Percentiles rank a stretch among this genome's conserved stretches.
phyloP scores from a whole-genome alignment of 106 monocot genomes.

The Acanthochlamys bracteata region DNA sequence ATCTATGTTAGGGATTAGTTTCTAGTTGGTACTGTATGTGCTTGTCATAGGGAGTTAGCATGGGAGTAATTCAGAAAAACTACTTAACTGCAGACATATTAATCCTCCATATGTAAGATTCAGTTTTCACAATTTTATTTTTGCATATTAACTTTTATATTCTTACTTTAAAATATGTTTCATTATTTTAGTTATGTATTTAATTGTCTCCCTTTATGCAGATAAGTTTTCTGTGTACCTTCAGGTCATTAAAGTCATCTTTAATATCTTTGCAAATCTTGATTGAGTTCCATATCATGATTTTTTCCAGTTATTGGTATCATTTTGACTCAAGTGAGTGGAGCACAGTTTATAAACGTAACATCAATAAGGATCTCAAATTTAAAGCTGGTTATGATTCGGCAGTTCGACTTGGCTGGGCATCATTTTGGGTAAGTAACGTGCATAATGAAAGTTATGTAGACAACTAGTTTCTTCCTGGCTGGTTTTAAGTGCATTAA shows the following conservation, averaged over 20 bases:
- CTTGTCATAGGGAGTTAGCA: too few species aligned
- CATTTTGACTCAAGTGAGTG: conserved; percentile 65
- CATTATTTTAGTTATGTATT: too few species aligned
- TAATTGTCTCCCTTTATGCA: neutral
- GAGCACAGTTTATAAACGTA: conserved; percentile 82
- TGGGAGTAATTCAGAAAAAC: too few species aligned
- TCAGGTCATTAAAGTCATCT: neutral
- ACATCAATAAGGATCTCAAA: conserved; percentile 59
- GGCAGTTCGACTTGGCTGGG: conserved; percentile 67
- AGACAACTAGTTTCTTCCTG: too few species aligned
- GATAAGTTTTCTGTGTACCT: neutral
- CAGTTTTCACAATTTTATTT: too few species aligned
- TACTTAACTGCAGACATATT: too few species aligned
- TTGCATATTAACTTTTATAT: too few species aligned
- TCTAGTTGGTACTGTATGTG: too few species aligned
- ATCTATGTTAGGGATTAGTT: too few species aligned
- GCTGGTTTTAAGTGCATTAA: too few species aligned
- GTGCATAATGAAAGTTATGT: neutral
- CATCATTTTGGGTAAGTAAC: conserved; percentile 75
- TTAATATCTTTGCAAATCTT: neutral
- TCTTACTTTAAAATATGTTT: too few species aligned
- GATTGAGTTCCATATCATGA: neutral
- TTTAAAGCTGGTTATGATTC: conserved; percentile 99
- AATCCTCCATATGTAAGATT: too few species aligned
- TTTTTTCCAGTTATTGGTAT: conserved; percentile 57